These are phyloP conservation scores for Fagopyrum homotropicum DNA, from an alignment of 148 eudicot species.

Conservation along the genomic window DNA sequence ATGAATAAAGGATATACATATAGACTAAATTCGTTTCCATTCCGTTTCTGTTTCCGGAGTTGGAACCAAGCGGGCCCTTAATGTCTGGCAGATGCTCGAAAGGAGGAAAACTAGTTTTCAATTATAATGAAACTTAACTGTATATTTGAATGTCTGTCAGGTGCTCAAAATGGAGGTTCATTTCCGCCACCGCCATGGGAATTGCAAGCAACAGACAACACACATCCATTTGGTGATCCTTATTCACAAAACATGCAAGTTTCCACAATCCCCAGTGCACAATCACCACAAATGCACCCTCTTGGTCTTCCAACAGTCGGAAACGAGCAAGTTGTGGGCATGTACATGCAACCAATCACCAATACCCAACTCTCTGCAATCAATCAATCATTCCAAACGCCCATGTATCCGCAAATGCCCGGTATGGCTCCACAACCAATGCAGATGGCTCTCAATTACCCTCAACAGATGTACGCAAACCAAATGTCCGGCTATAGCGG, in stretches of 20 bases:
- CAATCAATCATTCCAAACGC: conserved; percentile 28
- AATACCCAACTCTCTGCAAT: conserved; percentile 31
- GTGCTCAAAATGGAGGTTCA: conserved; percentile 46
- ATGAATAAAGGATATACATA: too few species aligned
- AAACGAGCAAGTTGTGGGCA: conserved; percentile 40
- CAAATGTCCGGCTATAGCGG: conserved; percentile 39
- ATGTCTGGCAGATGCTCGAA: too few species aligned
- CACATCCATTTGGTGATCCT: conserved; percentile 32
- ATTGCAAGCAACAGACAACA: conserved; percentile 42
- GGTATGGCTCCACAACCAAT: conserved; percentile 53
- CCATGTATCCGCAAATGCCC: conserved; percentile 42
- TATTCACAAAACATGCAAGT: conserved; percentile 38
- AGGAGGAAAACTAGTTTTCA: too few species aligned
- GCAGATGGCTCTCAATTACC: conserved; percentile 47
- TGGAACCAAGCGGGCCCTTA: too few species aligned
- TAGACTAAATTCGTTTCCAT: too few species aligned
- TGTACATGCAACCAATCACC: conserved; percentile 43
- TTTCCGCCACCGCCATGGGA: conserved; percentile 99
- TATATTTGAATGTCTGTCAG: conserved; percentile 23
- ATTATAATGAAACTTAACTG: too few species aligned
- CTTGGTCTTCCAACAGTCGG: conserved; percentile 41
- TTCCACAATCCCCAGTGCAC: too few species aligned
- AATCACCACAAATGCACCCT: conserved; percentile 27
- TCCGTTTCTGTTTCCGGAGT: too few species aligned
- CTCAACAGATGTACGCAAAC: background rate